These are phyloP conservation scores for Saccharomycopsis vini DNA, from an alignment of 805 yeast species.

Conservation along the genomic window DNA sequence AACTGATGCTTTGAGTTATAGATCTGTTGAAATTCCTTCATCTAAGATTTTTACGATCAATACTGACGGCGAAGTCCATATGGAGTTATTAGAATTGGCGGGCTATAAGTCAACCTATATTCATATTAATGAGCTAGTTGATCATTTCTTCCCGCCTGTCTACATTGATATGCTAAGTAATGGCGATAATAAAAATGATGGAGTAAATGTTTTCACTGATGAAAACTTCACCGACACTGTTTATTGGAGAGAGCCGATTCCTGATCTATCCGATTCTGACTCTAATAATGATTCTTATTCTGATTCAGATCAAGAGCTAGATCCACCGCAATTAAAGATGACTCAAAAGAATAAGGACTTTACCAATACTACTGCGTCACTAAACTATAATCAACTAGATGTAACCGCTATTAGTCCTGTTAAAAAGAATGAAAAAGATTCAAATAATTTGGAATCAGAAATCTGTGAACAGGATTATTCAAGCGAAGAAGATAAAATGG, in stretches of 20 bases:
- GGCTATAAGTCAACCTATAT: slow-evolving; percentile 86
- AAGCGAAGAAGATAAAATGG: no score
- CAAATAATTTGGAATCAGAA: no score
- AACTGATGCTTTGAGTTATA: slow-evolving; percentile 90
- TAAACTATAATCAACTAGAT: background rate
- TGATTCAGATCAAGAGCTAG: background rate
- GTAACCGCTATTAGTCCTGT: background rate
- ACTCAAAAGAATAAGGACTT: no score
- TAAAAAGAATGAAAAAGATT: no score
- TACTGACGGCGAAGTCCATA: slow-evolving; percentile 93
- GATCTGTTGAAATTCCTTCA: slow-evolving; percentile 89
- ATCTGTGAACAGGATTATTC: no score
- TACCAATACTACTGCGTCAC: no score
- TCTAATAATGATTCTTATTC: slow-evolving; percentile 19
- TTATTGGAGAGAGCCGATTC: slow-evolving; percentile 83
- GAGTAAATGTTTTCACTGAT: slow-evolving; percentile 29
- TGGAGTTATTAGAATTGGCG: slow-evolving; percentile 90
- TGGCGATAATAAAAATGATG: slow-evolving; percentile 26
- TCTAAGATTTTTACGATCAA: slow-evolving; percentile 93
- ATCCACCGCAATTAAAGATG: background rate
- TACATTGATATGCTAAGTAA: slow-evolving; percentile 18
- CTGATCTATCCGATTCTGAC: slow-evolving; percentile 49
- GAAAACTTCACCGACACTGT: slow-evolving; percentile 78
- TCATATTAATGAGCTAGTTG: slow-evolving; percentile 86
- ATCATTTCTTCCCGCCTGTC: slow-evolving; percentile 93